phyloP scores from a whole-genome alignment of 2,329 filamentous ascomycete species.

The Phyllosticta citrichinensis region DNA sequence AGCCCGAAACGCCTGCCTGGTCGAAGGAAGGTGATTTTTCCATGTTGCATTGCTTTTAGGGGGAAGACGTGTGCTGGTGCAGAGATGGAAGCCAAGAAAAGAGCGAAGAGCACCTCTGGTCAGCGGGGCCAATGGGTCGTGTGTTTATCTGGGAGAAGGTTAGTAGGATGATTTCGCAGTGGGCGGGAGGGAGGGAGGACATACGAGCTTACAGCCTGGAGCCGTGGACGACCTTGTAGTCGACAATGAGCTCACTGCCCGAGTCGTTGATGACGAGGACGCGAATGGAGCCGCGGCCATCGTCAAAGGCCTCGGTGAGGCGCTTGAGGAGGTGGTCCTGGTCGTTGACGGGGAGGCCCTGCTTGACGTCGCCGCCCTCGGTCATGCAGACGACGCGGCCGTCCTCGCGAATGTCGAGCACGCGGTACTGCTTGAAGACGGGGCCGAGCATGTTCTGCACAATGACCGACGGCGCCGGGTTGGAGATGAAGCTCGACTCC shows the following conservation, averaged over 20 bases:
- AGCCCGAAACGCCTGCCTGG: no score
- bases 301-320: slow-evolving; percentile 74
- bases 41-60: no score
- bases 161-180: neutral
- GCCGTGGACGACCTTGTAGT: slow-evolving; percentile 96
- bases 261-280: slow-evolving; percentile 92
- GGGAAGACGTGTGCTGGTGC: no score
- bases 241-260: slow-evolving; percentile 88
- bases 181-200: slow-evolving; percentile 11
- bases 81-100: no score
- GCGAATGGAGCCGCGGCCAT: slow-evolving; percentile 85
- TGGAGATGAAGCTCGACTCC: slow-evolving; percentile 95
- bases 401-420: slow-evolving; percentile 90
- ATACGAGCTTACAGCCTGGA: slow-evolving; percentile 46
- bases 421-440: slow-evolving; percentile 99
- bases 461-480: slow-evolving; percentile 90
- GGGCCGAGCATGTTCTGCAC: slow-evolving; percentile 99
- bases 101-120: no score
- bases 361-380: slow-evolving; percentile 97
- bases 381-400: slow-evolving; percentile 87
- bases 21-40: no score
- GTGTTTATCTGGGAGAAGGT: neutral
- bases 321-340: slow-evolving; percentile 82
- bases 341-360: slow-evolving; percentile 83
- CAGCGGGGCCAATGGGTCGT: neutral